Evolutionary conservation across 225 moss, liverwort and hornwort species (phyloP), one percentile per base, ranked within the genome.

Genomic region (Physcomitrellopsis africana): DNA sequence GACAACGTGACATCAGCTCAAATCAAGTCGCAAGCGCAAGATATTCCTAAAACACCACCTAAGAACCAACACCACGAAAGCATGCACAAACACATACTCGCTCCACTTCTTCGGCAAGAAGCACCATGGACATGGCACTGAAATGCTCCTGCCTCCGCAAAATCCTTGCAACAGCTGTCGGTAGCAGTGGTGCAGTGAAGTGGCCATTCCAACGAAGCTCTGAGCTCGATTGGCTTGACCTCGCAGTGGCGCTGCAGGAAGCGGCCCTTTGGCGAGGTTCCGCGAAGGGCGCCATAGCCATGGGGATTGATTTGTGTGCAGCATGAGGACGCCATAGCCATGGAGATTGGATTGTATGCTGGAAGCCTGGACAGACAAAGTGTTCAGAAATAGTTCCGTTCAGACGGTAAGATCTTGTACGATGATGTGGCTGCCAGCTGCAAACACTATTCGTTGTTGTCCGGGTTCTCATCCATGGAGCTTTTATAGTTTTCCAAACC

Each of bases 71-170:
- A 29, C 29, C 29, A 29, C 4, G 29, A 29, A 29, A 29, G 29
- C 29, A 4, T 29, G 4, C 29, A 29, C 29, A 2, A 29, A 64
- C 10, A 55, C 1, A 54, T 7, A 68, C 80, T 80, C 65, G 80
- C 83, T 72, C 60, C 77, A 65, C 58, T 16, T 86, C 83, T 26
- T 82, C 86, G 44, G 83, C 76, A 42, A 80, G 86, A 64, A 86
- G 67, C 68, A 86, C 86, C 83, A 86, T 86, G 72, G 72, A 63
- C 27, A 83, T n/a, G 11, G 47, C 67, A 46, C 52, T 60, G 32
- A 71, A 45, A 20, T 69, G 76, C 45, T 72, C 74, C 53, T 63
- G 79, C 54, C 53, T 77, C 8, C 18, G 58, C 51, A 51, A 76
- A 76, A 79, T 73, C 76, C 69, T 70, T 61, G 47, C 18, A 16